These are phyloP conservation scores for Diospyros lotus DNA, from an alignment of 148 eudicot genomes.

Conservation along the genomic window DNA sequence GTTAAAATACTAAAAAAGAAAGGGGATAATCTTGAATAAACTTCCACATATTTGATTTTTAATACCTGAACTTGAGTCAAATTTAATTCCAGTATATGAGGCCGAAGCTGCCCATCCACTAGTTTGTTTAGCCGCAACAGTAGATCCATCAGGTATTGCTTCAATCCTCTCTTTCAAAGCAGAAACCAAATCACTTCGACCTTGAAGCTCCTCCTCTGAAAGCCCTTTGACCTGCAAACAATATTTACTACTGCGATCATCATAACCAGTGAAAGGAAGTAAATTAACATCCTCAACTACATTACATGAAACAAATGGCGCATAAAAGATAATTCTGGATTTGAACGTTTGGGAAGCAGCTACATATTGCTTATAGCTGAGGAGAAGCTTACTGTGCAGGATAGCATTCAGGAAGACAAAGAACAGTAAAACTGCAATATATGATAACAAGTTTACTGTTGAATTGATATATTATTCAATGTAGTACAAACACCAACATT, in stretches of 20 bases:
- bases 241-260: not conserved
- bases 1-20: not conserved
- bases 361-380: no score
- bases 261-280: not conserved
- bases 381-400: not conserved
- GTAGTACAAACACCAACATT: not conserved
- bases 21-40: not conserved
- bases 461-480: no score
- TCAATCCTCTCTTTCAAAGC: slow-evolving; percentile 77
- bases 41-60: not conserved
- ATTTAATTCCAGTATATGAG: slow-evolving; percentile 58
- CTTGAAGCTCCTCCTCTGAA: slow-evolving; percentile 68
- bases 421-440: not conserved
- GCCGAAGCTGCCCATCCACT: slow-evolving; percentile 85
- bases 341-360: not conserved
- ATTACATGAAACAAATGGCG: not conserved
- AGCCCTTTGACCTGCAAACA: slow-evolving; percentile 67
- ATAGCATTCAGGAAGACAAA: not conserved
- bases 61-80: slow-evolving; percentile 34
- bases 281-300: not conserved
- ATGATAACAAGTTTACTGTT: not conserved
- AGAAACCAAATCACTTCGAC: slow-evolving; percentile 72
- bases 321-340: not conserved
- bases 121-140: slow-evolving; percentile 56
- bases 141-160: slow-evolving; percentile 78